Evolutionary conservation across 169 alveolate genomes (phyloP), one percentile per base, ranked within the genome.

Genomic region (Theileria orientalis): DNA sequence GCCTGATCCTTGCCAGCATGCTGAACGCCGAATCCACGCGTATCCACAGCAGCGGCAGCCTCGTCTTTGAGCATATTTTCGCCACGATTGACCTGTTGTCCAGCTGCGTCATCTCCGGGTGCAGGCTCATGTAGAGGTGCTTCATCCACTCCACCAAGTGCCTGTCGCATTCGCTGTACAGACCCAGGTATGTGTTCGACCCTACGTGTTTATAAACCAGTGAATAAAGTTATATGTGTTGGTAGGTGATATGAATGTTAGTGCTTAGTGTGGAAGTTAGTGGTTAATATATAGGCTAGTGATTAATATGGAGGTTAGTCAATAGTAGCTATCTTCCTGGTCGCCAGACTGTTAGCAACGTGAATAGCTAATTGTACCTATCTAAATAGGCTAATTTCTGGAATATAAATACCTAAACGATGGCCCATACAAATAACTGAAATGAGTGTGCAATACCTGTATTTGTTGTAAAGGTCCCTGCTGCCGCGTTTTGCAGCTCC

Each of bases 41-140:
- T 33, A 89, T 78, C 96, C 96, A 92, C 66, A 92, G 87, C 23
- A 92, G 47, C 0, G 96, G 96, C 30, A 92, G 77, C 44, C 92
- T 87, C 19, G 69, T 69, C 66, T 92, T 92, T 52, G 94, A 90
- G 83, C 94, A 90, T 2, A 92, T 85, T 57, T 90, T 91, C 6
- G 96, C 95, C 19, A 92, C 96, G 29, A 92, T 73, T 14, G 92
- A 87, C 14, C 96, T 72, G 76, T 92, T 92, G 57, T 92, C 96
- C 42, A 82, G 75, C 42, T 82, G 89, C 35, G 85, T 64, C 60
- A 73, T 35, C 19, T 82, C 89, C 25, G 89, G 89, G 44, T 82
- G 89, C 40, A 82, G 41, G n/a, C 89, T 76, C 47, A 74, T 74
- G 51, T 37, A 73, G 16, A 73, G 40, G 75, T 62, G 66, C 70